phyloP scores from a whole-genome alignment of 768 basidiomycete species.

The Pilatotrama ljubarskyi region DNA sequence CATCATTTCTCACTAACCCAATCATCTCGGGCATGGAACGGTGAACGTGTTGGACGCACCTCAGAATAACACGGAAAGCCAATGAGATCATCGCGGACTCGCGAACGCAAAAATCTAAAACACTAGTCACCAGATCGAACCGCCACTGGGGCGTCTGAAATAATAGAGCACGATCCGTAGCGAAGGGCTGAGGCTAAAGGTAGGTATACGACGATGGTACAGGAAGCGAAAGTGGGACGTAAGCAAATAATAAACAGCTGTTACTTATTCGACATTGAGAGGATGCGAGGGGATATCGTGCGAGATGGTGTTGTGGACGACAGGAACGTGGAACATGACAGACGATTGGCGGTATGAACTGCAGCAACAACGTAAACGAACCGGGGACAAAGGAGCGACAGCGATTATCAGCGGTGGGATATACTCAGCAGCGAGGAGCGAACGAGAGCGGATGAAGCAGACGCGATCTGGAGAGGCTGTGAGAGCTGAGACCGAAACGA shows the following conservation, averaged over 20 bases:
- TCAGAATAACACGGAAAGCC: too few relatives aligned
- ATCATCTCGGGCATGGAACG: background rate
- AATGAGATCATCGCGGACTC: too few relatives aligned
- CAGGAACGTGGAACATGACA: background rate
- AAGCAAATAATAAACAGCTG: slow-evolving; percentile 8
- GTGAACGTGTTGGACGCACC: too few relatives aligned
- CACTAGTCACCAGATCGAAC: too few relatives aligned
- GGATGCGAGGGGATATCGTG: background rate
- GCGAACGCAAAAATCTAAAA: too few relatives aligned
- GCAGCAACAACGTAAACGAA: background rate
- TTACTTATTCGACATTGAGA: background rate
- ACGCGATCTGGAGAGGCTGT: background rate
- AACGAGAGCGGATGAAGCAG: background rate
- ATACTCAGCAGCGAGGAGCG: background rate
- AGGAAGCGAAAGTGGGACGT: background rate
- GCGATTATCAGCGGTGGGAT: background rate
- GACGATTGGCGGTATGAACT: background rate
- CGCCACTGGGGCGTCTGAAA: too few relatives aligned
- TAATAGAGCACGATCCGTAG: background rate
- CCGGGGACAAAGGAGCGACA: background rate
- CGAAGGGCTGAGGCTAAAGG: background rate
- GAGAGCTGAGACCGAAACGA: background rate
- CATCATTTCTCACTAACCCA: background rate
- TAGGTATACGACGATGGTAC: background rate
- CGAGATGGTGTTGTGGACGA: slow-evolving; percentile 3